Conservation (phyloP, 1,284 basidiomycete genomes). For the Meripilus lineatus region DNA sequence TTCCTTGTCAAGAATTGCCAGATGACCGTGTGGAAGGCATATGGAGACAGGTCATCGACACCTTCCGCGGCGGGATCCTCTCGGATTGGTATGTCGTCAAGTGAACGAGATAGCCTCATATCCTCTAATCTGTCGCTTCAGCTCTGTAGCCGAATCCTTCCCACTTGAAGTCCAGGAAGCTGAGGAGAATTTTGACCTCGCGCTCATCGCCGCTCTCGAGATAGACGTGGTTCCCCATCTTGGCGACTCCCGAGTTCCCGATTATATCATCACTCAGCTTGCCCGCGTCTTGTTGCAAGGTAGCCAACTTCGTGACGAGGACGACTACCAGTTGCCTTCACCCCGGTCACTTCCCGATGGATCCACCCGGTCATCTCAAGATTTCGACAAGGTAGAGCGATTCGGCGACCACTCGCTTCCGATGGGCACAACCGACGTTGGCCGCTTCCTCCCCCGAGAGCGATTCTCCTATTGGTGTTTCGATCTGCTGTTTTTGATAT, state of each 20-base stretch:
- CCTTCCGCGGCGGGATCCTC: constrained; percentile 75
- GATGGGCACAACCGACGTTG: constrained; percentile 59
- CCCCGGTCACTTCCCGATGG: constrained; percentile 16
- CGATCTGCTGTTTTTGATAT: constrained; percentile 81
- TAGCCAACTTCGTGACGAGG: constrained; percentile 60
- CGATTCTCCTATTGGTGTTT: constrained; percentile 93
- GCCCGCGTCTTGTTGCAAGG: constrained; percentile 74
- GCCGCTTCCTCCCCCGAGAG: constrained; percentile 64
- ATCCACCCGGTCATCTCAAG: constrained; percentile 19
- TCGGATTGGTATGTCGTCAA: constrained; percentile 72
- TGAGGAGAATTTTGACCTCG: constrained; percentile 87
- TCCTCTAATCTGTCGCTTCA: constrained; percentile 19
- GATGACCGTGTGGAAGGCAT: constrained; percentile 67
- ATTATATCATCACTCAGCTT: constrained; percentile 65
- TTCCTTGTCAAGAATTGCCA: constrained; percentile 42
- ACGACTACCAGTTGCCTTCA: constrained; percentile 21
- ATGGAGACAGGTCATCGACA: constrained; percentile 84
- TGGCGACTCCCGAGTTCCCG: constrained; percentile 66
- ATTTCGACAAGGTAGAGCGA: constrained; percentile 35
- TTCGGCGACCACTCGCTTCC: constrained; percentile 32
- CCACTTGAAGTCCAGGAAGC: constrained; percentile 61
- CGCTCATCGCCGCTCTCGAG: constrained; percentile 76
- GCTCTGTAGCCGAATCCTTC: constrained; percentile 49
- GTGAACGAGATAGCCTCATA: not conserved
- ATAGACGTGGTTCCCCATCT: constrained; percentile 75